Conservation (phyloP, 345 rosid species). For the Psidium friedrichsthalianum region DNA sequence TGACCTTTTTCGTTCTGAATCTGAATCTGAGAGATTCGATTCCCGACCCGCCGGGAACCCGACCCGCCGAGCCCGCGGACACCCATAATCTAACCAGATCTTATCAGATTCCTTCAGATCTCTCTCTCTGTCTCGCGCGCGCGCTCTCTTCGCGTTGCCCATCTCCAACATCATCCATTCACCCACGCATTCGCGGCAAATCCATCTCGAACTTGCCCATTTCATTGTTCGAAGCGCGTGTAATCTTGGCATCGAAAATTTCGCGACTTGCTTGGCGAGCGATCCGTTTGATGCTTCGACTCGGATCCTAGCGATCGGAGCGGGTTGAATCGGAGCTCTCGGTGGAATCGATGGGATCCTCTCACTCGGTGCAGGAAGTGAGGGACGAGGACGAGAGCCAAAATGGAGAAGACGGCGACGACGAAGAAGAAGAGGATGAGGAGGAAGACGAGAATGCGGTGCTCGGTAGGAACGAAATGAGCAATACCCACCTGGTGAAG, state of each 20-base stretch:
- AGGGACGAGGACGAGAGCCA: constrained; percentile 19
- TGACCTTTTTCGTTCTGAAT: not conserved
- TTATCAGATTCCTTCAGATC: not conserved
- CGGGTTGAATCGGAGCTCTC: not conserved
- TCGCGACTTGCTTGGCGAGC: not conserved
- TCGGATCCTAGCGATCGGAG: constrained; percentile 1
- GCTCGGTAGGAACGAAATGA: constrained; percentile 2
- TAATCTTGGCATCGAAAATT: not conserved
- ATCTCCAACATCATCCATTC: not conserved
- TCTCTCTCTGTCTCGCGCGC: not conserved
- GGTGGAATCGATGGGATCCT: constrained; percentile 46
- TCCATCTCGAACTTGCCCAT: not conserved
- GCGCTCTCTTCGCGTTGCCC: not conserved
- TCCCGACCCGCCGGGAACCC: not conserved
- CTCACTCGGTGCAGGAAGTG: constrained; percentile 37
- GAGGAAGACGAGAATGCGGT: constrained; percentile 19
- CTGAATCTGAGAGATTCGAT: not conserved
- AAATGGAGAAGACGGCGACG: constrained; percentile 40
- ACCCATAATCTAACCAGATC: not conserved
- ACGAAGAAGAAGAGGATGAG: constrained; percentile 25
- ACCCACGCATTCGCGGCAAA: not conserved
- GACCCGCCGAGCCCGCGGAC: not conserved
- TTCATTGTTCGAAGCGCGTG: not conserved
- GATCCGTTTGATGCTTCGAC: not conserved
- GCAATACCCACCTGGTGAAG: constrained; percentile 39